Evolutionary conservation across 164 flowering plant species (phyloP).

Genomic region (Nymphaea thermarum): DNA sequence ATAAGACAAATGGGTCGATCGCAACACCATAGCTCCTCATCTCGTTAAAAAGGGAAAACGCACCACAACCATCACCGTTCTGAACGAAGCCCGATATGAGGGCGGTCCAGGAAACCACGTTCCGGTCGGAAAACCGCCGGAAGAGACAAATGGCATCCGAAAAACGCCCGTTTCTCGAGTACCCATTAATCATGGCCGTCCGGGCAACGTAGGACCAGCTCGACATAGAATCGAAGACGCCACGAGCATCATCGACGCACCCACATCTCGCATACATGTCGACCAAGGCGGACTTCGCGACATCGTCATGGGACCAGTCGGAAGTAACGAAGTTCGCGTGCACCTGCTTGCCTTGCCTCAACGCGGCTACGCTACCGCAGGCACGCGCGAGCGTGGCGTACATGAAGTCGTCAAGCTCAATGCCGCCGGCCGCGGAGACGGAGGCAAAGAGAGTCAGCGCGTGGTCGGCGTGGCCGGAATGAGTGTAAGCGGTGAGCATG

Average conservation of each 20-base stretch:
- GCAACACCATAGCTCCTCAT: conserved; percentile 41
- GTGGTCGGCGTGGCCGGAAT: conserved; percentile 23
- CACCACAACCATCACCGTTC: conserved; percentile 37
- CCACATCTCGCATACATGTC: conserved; percentile 83
- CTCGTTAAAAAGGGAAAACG: conserved; percentile 30
- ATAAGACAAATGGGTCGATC: conserved; percentile 51
- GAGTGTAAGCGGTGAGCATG: conserved; percentile 56
- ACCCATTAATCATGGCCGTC: conserved; percentile 71
- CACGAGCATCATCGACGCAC: conserved; percentile 32
- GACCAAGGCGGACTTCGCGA: conserved; percentile 63
- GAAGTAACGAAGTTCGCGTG: conserved; percentile 50
- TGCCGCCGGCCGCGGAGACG: conserved; percentile 24
- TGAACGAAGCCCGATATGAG: conserved; percentile 76
- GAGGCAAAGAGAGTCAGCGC: conserved; percentile 29
- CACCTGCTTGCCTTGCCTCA: conserved; percentile 52
- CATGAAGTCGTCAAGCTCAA: conserved; percentile 54
- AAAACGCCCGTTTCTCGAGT: conserved; percentile 45
- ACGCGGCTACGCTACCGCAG: conserved; percentile 27
- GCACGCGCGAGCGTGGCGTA: conserved; percentile 53
- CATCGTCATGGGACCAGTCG: conserved; percentile 38
- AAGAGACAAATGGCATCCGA: conserved; percentile 50
- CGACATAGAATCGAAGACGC: conserved; percentile 40
- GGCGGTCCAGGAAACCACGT: conserved; percentile 64
- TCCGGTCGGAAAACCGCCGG: conserved; percentile 21
- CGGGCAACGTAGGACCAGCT: conserved; percentile 38